Base-by-base conservation (phyloP, 208 protist species). In the Acanthamoeba culbertsoni region DNA sequence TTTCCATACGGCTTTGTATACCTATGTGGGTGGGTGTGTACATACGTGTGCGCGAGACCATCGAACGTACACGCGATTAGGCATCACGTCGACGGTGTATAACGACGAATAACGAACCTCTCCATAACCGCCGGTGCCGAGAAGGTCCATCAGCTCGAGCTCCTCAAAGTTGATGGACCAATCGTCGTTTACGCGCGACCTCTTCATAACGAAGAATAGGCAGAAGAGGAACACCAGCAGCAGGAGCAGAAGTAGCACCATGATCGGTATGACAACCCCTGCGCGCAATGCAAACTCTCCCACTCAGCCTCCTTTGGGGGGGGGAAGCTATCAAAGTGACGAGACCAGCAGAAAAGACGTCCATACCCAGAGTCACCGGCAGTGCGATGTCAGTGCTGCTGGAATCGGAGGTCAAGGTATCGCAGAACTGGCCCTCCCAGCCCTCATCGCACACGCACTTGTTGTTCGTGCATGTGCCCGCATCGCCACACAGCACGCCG, bases 1-100 rank as follows among this genome's bases (percentile, higher is more conserved):
- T n/a, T 73, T 65, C 57, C 86, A 92, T 57, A 75, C 31, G 6
- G 57, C 86, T 31, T n/a, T 53, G 93, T 92, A 57, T 0, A 57
- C 51, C 51, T n/a, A n/a, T n/a, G n/a, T n/a, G n/a, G n/a, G n/a
- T n/a, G n/a, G n/a, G n/a, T n/a, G n/a, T 57, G 51, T 18, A 55
- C 48, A 18, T 23, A 23, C 48, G 18, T 18, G 51, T n/a, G 18
- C 51, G 26, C 51, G 51, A 57, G 20, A 57, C 20, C 26, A 57
- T 14, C 26, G 10, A 57, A 1, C 51, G 7, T 57, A n/a, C 20
- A 26, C 26, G 51, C 18, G 0, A 14, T n/a, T 14, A 26, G 51
- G 18, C 26, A 40, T 57, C 20, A 26, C 51, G 51, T 57, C 20
- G 26, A 57, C 18, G 51, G 26, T 57, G 5, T 2, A 7, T 26